Base-by-base conservation (phyloP, 2,329 filamentous ascomycete genomes). In the Pseudogymnoascus destructans region DNA sequence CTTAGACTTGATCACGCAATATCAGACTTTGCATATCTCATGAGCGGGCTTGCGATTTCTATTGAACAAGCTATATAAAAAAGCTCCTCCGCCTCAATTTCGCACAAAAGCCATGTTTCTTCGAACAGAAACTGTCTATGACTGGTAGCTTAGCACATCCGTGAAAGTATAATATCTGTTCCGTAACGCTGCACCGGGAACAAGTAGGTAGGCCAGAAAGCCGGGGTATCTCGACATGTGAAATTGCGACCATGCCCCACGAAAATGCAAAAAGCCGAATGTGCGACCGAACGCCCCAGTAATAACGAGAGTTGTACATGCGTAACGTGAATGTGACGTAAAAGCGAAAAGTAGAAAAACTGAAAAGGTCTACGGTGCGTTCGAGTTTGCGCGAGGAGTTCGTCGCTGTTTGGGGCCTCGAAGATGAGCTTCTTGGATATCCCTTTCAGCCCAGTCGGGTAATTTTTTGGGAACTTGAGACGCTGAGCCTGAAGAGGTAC, bases 391-490 rank as follows among this genome's bases (percentile, higher is more conserved):
- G 46, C 25, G 46, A 52, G 25, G 46, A 52, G 25, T 52, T 52
- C 46, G 46, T 27, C 46, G 46, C n/a, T 17, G n/a, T 52, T 32
- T 52, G 46, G 46, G 46, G 11, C 46, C 46, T 6, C 46, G 25
- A 52, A 30, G 25, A 17, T 52, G 46, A 30, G 46, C 46, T 32
- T 52, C 46, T 52, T 52, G 46, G 25, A 52, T 52, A 15, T 52
- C 25, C 11, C 25, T 52, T 52, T 52, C 46, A 17, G 46, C 46
- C 46, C 46, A 52, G 7, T 27, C 25, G 2, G 46, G 25, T 52
- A 52, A 19, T n/a, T 52, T 52, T 52, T 32, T 52, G 25, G 25
- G 46, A 17, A 10, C 10, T 30, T 30, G 46, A 52, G 23, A 27
- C 5, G 17, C 9, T 13, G 8, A 9, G 25, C 25, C 46, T 17